Base-by-base conservation (phyloP, 108 stramenopile genomes). In the Pseudonitzschia multiseries region DNA sequence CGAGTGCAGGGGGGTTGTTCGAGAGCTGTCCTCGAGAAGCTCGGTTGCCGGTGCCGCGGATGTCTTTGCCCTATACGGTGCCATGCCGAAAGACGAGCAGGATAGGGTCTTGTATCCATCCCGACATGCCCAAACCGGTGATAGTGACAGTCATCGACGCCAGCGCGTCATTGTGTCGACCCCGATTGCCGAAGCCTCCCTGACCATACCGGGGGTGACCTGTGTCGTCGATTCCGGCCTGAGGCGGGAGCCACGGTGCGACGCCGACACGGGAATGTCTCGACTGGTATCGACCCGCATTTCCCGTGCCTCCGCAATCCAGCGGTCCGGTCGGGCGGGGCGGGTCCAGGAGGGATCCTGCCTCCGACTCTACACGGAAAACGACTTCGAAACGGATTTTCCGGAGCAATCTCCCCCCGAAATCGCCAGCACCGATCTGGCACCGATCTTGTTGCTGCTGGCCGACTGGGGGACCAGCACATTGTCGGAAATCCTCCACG, bases 311-410 rank as follows among this genome's bases (percentile, higher is more conserved):
- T 86, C 87, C 10, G 90, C 87, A 8, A 78, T 71, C 17, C 95
- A 96, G 72, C 86, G 95, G 15, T 83, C 92, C 20, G 95, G 95
- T 27, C 88, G 95, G 52, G 95, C 95, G 15, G 95, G 95, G 13
- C 84, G 95, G n/a, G 83, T 82, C 8, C 68, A 69, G 41, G 86
- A 89, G 52, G 95, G 95, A n/a, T 70, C 86, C 52, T 96, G 95
- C 59, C 72, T 93, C 10, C 84, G 95, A 43, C 48, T 94, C 8
- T 88, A 86, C 67, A 81, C 84, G 0, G 90, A 94, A 68, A 62
- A 33, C n/a, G 90, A 91, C 15, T 78, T 77, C 36, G 66, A 79
- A 14, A 33, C 2, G 22, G 46, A 71, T 17, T 66, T 90, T 36
- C 8, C 54, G 0, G 65, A 79, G 18, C 78, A 83, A 15, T 65